Percentiles rank a stretch among this genome's conserved stretches.
These are phyloP conservation scores for Neofusicoccum ribis DNA, from an alignment of 2,329 filamentous ascomycete species.

Conservation along the genomic window DNA sequence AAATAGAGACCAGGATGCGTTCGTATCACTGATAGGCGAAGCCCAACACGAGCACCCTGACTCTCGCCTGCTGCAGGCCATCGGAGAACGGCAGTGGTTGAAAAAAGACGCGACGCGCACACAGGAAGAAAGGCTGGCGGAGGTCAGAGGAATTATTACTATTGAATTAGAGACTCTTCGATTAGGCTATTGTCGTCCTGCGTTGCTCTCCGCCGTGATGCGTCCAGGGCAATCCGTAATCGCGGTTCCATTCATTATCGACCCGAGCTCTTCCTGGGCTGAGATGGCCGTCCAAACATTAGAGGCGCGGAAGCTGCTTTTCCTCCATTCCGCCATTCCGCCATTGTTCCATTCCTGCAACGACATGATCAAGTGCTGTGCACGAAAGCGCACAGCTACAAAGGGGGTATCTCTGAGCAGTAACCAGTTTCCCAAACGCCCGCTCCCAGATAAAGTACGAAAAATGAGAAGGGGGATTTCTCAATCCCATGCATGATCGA, in stretches of 20 bases:
- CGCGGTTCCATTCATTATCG: slow-evolving; percentile 1
- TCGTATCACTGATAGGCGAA: slow-evolving; percentile 12
- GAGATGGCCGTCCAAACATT: slow-evolving; percentile 15
- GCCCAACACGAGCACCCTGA: slow-evolving; percentile 4
- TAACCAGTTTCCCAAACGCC: slow-evolving; percentile 12
- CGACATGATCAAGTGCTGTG: slow-evolving; percentile 18
- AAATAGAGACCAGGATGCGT: background rate
- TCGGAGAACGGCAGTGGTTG: background rate
- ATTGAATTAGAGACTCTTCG: slow-evolving; percentile 7
- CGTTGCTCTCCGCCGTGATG: background rate
- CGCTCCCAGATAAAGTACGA: slow-evolving; percentile 10
- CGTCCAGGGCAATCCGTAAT: background rate
- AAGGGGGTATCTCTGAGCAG: slow-evolving; percentile 21
- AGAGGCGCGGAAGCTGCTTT: background rate
- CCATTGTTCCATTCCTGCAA: slow-evolving; percentile 1
- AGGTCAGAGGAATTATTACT: background rate
- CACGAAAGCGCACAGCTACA: slow-evolving; percentile 20
- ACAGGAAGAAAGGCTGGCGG: background rate
- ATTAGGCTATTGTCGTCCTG: background rate
- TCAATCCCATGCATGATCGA: slow-evolving; percentile 11
- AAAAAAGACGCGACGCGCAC: background rate
- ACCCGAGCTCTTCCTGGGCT: background rate
- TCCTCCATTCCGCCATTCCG: background rate
- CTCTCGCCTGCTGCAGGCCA: background rate
- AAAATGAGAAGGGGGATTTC: background rate